Conservation (phyloP, 371 early-diverging fungal species). For the Catenaria anguillulae region DNA sequence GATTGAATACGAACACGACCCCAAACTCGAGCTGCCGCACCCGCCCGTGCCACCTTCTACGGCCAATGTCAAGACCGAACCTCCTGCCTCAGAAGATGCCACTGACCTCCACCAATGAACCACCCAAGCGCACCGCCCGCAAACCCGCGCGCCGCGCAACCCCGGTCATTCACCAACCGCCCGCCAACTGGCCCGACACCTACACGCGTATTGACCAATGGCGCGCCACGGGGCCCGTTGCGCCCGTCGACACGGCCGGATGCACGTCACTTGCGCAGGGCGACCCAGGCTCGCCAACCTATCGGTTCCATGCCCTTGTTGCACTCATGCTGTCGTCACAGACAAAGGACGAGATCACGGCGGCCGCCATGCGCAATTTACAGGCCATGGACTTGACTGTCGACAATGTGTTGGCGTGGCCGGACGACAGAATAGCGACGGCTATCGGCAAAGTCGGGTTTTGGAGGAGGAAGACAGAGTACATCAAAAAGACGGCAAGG, state of each 20-base stretch:
- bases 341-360: slow-evolving; percentile 87
- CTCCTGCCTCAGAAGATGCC: too few species aligned
- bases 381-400: slow-evolving; percentile 30
- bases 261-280: slow-evolving; percentile 57
- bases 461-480: slow-evolving; percentile 68
- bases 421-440: too few species aligned
- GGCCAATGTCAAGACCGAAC: too few species aligned
- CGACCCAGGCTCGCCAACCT: slow-evolving; percentile 23
- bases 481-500: slow-evolving; percentile 53
- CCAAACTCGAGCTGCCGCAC: too few species aligned
- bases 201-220: slow-evolving; percentile 44
- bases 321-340: slow-evolving; percentile 88
- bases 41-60: too few species aligned
- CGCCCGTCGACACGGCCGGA: slow-evolving; percentile 94
- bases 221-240: slow-evolving; percentile 34
- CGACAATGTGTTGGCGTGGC: slow-evolving; percentile 16
- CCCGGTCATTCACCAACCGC: too few species aligned
- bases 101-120: too few species aligned
- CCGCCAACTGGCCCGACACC: too few species aligned
- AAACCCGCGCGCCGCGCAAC: too few species aligned
- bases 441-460: slow-evolving; percentile 80
- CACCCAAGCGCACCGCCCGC: too few species aligned
- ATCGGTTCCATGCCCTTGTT: slow-evolving; percentile 77
- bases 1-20: too few species aligned
- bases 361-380: slow-evolving; percentile 53